Evolutionary conservation across 148 eudicot genomes (phyloP), one percentile per base, ranked within the genome.

Genomic region (Silene uniflora): DNA sequence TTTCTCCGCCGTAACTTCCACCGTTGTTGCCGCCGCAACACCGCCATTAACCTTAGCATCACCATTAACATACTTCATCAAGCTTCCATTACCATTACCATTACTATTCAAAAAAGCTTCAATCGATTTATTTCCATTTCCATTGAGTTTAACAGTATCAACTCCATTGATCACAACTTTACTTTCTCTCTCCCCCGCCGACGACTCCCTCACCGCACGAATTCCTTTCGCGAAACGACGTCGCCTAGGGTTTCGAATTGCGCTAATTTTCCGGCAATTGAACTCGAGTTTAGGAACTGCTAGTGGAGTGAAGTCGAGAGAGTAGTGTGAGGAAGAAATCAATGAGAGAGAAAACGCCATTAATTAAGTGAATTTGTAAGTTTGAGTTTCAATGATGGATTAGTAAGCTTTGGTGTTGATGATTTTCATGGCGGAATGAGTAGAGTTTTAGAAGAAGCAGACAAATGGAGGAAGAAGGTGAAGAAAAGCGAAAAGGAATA

Each of bases 1-100:
- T 52, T 52, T 52, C 56, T 52, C 35, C 21, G 74, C 81, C 55
- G 39, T 32, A 12, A 19, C 84, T 22, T 46, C 80, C 44, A 63
- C 87, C 46, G 49, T 82, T 32, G 35, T 32, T 32, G 35, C 35
- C 18, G 83, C 95, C 75, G 82, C 80, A 13, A 87, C 93, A 76
- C 83, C 80, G 21, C 76, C 85, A 80, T 83, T 78, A 74, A 83
- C 82, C 21, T 68, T 68, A 69, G 79, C 39, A 83, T 82, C 81
- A 77, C 93, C 91, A 79, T 91, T 85, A 56, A 83, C 86, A 80
- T 86, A 90, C 84, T 82, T 86, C 67, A 62, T 75, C 25, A 83
- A 80, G 27, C 80, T 82, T 77, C 92, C 92, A 79, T 89, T 82
- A 13, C 18, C 56, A 52, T 52, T 52, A 52, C 76, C 85, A 73